These are phyloP conservation scores for Kregervanrija pseudodelftensis DNA, from an alignment of 805 yeast genomes.

Conservation along the genomic window DNA sequence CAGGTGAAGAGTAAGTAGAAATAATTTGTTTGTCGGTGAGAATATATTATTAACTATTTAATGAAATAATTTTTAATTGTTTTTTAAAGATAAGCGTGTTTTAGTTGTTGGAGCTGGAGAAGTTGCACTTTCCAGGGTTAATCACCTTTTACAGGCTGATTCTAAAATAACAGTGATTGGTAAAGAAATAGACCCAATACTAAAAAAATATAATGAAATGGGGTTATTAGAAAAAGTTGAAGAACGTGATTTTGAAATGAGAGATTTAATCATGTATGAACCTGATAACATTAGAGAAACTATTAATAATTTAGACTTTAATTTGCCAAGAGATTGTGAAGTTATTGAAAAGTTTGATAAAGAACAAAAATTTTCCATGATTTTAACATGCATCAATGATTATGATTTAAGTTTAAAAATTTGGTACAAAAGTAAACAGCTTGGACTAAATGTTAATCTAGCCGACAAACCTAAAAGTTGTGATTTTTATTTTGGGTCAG, in stretches of 20 bases:
- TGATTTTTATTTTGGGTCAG: constrained; percentile 81
- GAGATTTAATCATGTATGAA: constrained; percentile 47
- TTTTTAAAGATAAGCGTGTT: constrained; percentile 41
- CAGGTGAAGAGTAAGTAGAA: constrained; percentile 47
- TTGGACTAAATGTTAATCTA: constrained; percentile 59
- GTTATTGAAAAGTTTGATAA: constrained; percentile 30
- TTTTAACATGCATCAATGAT: constrained; percentile 70
- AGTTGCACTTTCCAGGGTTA: constrained; percentile 66
- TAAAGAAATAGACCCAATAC: constrained; percentile 31
- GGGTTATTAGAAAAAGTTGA: constrained; percentile 39
- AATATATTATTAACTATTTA: neutral
- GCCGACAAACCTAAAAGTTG: constrained; percentile 83
- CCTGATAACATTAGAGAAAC: constrained; percentile 8
- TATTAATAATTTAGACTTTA: constrained; percentile 3
- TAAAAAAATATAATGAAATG: constrained; percentile 26
- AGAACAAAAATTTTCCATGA: constrained; percentile 48
- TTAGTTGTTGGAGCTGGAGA: constrained; percentile 74
- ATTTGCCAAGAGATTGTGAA: constrained; percentile 4
- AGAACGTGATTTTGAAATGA: constrained; percentile 36
- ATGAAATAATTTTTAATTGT: neutral
- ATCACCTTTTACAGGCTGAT: constrained; percentile 59
- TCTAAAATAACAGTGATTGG: constrained; percentile 60
- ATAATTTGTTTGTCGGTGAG: neutral
- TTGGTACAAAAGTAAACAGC: constrained; percentile 40
- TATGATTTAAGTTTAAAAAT: constrained; percentile 50